phyloP scores from a whole-genome alignment of 805 yeast genomes.

The Candida lessepsii region DNA sequence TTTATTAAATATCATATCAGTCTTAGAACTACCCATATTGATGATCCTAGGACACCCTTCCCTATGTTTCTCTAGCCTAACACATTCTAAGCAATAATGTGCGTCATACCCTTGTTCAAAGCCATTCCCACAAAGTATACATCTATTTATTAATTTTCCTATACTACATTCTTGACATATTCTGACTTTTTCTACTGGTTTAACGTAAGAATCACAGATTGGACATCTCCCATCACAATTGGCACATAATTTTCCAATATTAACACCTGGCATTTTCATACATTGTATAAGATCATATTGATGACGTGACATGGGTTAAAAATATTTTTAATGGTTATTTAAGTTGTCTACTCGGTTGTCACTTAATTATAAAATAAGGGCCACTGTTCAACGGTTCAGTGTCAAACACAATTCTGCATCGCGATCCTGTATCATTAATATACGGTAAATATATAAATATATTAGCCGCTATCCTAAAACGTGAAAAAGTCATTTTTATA shows the following conservation, averaged over 20 bases:
- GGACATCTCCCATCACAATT: conserved; percentile 94
- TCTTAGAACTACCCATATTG: conserved; percentile 74
- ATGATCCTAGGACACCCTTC: conserved; percentile 91
- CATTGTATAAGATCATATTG: conserved; percentile 84
- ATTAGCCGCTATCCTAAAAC: too few relatives aligned
- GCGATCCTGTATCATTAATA: conserved; percentile 1
- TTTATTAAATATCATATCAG: conserved; percentile 64
- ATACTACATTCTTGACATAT: conserved; percentile 85
- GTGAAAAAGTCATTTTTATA: too few relatives aligned
- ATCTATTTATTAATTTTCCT: conserved; percentile 60
- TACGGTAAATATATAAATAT: too few relatives aligned
- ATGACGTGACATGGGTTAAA: conserved; percentile 91
- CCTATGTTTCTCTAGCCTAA: conserved; percentile 69
- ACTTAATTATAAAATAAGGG: too few relatives aligned
- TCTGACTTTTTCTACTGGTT: conserved; percentile 63
- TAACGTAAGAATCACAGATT: conserved; percentile 80
- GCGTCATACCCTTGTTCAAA: conserved; percentile 55
- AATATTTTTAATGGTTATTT: too few relatives aligned
- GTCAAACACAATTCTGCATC: conserved; percentile 2
- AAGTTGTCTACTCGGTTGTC: too few relatives aligned
- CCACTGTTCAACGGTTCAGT: too few relatives aligned
- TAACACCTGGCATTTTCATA: conserved; percentile 78
- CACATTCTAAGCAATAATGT: conserved; percentile 84
- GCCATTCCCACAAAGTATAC: conserved; percentile 74
- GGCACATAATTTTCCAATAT: conserved; percentile 69